These are phyloP conservation scores for Apophysomyces trapeziformis DNA, from an alignment of 371 early-diverging fungal genomes.

Conservation along the genomic window DNA sequence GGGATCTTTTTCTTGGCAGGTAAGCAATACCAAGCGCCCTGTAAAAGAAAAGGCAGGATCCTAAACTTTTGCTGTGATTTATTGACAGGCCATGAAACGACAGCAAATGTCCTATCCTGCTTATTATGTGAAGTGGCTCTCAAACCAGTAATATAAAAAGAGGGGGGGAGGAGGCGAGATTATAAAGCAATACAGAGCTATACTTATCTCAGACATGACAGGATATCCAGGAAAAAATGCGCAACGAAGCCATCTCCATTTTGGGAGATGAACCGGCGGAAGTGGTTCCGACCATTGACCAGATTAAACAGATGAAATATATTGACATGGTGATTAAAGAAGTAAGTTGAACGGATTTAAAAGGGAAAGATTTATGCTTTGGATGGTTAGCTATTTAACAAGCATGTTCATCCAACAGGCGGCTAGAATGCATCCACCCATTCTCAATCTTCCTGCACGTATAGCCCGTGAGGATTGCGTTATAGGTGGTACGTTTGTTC, in stretches of 20 bases:
- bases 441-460: not conserved
- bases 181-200: too few relatives aligned
- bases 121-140: slow-evolving; percentile 20
- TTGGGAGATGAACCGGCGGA: slow-evolving; percentile 54
- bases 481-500: slow-evolving; percentile 15
- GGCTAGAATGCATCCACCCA: slow-evolving; percentile 18
- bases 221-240: slow-evolving; percentile 52
- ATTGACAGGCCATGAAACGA: slow-evolving; percentile 20
- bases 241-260: slow-evolving; percentile 52
- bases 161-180: too few relatives aligned
- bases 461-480: slow-evolving; percentile 14
- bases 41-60: not conserved
- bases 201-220: not conserved
- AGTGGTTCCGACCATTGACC: slow-evolving; percentile 34
- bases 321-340: slow-evolving; percentile 21
- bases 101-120: slow-evolving; percentile 17
- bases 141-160: slow-evolving; percentile 12
- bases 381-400: not conserved
- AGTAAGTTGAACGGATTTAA: not conserved
- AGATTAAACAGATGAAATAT: slow-evolving; percentile 9
- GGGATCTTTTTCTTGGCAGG: slow-evolving; percentile 45
- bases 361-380: not conserved
- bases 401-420: not conserved
- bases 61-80: not conserved
- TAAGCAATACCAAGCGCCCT: too few relatives aligned